phyloP scores from a whole-genome alignment of 1,139 yeast species.

The Tardiomyces blankii region DNA sequence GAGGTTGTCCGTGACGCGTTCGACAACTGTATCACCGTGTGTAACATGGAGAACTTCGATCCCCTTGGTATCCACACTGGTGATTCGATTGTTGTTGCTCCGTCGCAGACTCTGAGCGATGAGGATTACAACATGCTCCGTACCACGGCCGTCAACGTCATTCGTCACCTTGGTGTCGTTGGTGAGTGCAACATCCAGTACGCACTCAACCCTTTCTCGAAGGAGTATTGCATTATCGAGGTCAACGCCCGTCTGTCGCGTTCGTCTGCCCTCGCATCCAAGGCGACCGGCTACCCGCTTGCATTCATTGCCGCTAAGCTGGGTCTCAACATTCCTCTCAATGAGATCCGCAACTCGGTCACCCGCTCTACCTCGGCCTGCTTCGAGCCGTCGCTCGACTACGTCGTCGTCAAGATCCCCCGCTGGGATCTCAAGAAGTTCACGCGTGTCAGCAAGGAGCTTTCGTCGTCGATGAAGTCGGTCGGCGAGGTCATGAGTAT shows the following conservation, averaged over 20 bases:
- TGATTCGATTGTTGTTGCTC: slow-evolving; percentile 98
- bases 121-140: slow-evolving; percentile 98
- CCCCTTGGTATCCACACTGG: slow-evolving; percentile 98
- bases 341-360: slow-evolving; percentile 92
- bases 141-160: slow-evolving; percentile 92
- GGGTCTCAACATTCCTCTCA: slow-evolving; percentile 87
- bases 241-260: slow-evolving; percentile 96
- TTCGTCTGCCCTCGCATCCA: slow-evolving; percentile 95
- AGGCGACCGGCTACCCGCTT: slow-evolving; percentile 97
- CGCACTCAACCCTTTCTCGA: slow-evolving; percentile 89
- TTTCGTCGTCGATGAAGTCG: slow-evolving; percentile 95
- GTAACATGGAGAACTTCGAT: slow-evolving; percentile 98
- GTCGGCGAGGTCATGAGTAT: slow-evolving; percentile 99
- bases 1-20: slow-evolving; percentile 97
- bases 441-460: slow-evolving; percentile 85
- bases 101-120: slow-evolving; percentile 93
- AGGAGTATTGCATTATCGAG: slow-evolving; percentile 93
- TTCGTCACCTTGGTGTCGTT: slow-evolving; percentile 95
- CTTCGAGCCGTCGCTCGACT: slow-evolving; percentile 95
- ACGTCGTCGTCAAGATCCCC: slow-evolving; percentile 94
- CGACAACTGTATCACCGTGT: slow-evolving; percentile 95
- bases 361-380: slow-evolving; percentile 93
- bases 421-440: slow-evolving; percentile 97
- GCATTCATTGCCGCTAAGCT: slow-evolving; percentile 98
- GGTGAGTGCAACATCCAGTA: slow-evolving; percentile 99